Evolutionary conservation across 2,329 filamentous ascomycete species (phyloP), one percentile per base, ranked within the genome.

Genomic region (Aspergillus novofumigatus): DNA sequence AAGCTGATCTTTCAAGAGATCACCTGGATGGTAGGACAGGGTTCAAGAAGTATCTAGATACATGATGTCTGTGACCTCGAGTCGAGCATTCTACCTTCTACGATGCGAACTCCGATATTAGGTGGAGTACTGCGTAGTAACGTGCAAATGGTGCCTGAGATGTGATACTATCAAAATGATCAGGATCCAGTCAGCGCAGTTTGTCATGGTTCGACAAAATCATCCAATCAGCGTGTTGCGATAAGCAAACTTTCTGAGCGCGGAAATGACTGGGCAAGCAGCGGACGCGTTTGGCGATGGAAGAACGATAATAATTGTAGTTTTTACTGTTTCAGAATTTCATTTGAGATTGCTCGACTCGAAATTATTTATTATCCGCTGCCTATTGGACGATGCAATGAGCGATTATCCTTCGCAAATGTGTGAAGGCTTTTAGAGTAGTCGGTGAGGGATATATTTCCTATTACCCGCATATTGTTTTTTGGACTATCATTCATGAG

Each of bases 101-200:
- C 11, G n/a, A 17, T 35, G 32, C 14, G 10, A 38, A 38, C 14
- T 38, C 17, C 14, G 14, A 38, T 38, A 14, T 32, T 14, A 4
- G 11, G 29, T 32, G 29, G 10, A 14, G 29, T 32, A 32, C 29
- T 32, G n/a, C 28, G 11, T 42, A 21, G 41, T 3, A n/a, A n/a
- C 4, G 14, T 38, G 32, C 5, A 38, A 47, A 11, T 45, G 44
- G 21, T 47, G 23, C 44, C 44, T 47, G 23, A 47, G 44, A 47
- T 17, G 32, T 7, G 32, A 38, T 23, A 26, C 4, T 23, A 14
- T 47, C 44, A 25, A 9, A 35, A 7, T 38, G 4, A 11, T 9
- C 4, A 38, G 23, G 55, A 26, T 58, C 55, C 57, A 69, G 69
- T 72, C 70, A 72, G 66, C 68, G 58, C 28, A 49, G 65, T 72